Conservation (phyloP, 2,329 filamentous ascomycete species). For the Bipolaris victoriae region DNA sequence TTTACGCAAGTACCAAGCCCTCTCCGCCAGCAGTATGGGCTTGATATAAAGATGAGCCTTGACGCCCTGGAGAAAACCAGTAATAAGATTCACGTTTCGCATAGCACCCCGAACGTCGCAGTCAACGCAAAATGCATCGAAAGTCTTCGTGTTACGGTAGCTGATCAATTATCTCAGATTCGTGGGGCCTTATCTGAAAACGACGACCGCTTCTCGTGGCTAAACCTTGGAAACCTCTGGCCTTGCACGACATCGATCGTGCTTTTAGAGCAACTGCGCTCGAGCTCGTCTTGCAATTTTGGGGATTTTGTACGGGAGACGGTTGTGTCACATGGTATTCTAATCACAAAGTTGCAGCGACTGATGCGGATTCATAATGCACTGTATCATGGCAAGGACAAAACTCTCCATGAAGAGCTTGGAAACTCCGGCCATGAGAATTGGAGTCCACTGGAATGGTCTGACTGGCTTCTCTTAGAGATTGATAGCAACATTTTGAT, state of each 20-base stretch:
- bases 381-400: slow-evolving; percentile 22
- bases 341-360: slow-evolving; percentile 54
- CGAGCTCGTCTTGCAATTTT: slow-evolving; percentile 35
- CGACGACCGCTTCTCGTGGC: slow-evolving; percentile 48
- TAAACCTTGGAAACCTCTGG: slow-evolving; percentile 51
- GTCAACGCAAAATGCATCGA: slow-evolving; percentile 6
- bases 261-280: slow-evolving; percentile 56
- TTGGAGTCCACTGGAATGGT: slow-evolving; percentile 60
- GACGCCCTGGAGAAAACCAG: slow-evolving; percentile 33
- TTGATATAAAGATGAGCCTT: slow-evolving; percentile 41
- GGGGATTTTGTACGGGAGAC: slow-evolving; percentile 45
- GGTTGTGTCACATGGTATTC: slow-evolving; percentile 53
- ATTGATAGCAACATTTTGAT: slow-evolving; percentile 68
- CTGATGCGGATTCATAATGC: slow-evolving; percentile 50
- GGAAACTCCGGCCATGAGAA: slow-evolving; percentile 60
- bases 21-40: slow-evolving; percentile 48
- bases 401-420: slow-evolving; percentile 40
- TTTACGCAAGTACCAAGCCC: slow-evolving; percentile 39
- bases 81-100: slow-evolving; percentile 9
- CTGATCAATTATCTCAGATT: slow-evolving; percentile 16
- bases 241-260: slow-evolving; percentile 52
- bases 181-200: slow-evolving; percentile 9
- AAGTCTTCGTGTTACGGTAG: slow-evolving; percentile 22
- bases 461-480: slow-evolving; percentile 70
- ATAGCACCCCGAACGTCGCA: slow-evolving; percentile 13